Conservation (phyloP, 768 basidiomycete genomes). For the Hypholoma fasciculare region DNA sequence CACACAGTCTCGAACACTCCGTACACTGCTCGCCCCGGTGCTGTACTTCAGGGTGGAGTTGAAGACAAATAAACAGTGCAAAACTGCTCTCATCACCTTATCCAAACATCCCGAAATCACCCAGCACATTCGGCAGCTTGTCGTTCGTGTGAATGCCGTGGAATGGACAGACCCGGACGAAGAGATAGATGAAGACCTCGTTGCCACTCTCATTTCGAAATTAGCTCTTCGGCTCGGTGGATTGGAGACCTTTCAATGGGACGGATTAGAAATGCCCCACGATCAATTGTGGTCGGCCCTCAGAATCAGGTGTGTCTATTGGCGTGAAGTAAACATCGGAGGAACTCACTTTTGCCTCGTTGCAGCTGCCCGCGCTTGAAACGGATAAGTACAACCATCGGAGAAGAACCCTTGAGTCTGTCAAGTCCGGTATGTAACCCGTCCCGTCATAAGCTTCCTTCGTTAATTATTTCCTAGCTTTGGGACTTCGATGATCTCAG, state of each 20-base stretch:
- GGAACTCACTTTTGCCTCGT: conserved; percentile 2
- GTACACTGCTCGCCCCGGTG: conserved; percentile 24
- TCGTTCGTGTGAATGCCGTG: conserved; percentile 31
- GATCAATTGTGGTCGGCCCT: conserved; percentile 35
- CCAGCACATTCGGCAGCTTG: conserved; percentile 26
- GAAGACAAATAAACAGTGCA: conserved; percentile 33
- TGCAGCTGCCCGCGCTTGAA: conserved; percentile 33
- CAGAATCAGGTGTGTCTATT: conserved; percentile 26
- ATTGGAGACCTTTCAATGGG: conserved; percentile 36
- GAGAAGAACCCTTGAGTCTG: conserved; percentile 30
- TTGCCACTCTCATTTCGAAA: conserved; percentile 28
- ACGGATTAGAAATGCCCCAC: conserved; percentile 35
- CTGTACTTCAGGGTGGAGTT: conserved; percentile 35
- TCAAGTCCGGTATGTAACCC: conserved; percentile 30
- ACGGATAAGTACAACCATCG: conserved; percentile 34
- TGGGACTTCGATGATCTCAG: conserved; percentile 36
- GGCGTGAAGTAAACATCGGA: background rate
- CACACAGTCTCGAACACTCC: conserved; percentile 30
- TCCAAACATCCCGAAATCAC: conserved; percentile 32
- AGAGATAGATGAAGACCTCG: conserved; percentile 27
- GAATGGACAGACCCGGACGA: conserved; percentile 35
- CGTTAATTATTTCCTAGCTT: conserved; percentile 22
- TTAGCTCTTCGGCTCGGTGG: conserved; percentile 22
- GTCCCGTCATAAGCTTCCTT: background rate
- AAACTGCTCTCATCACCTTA: conserved; percentile 45